Base-by-base conservation (phyloP, 2,329 filamentous ascomycete species). In the Talaromyces sp. region DNA sequence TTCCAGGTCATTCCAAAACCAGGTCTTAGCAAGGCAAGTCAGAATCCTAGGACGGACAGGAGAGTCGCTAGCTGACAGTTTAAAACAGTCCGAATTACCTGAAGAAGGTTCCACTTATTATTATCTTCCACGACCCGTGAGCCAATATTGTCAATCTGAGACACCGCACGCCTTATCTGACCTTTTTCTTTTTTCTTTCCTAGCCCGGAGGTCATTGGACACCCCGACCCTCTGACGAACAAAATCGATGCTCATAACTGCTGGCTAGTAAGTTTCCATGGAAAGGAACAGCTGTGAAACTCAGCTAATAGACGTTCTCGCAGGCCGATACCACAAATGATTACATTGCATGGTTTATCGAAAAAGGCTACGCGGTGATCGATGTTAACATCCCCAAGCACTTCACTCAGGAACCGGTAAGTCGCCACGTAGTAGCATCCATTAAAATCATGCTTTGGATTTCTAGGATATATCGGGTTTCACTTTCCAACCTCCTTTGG, bases 101-200 rank as follows among this genome's bases (percentile, higher is more conserved):
- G 52, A 75, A 82, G 32, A 81, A 83, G 16, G 83, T 82, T 51
- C 90, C 86, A 48, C 79, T 97, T 3, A 69, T 99, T 11, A 77
- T 99, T 10, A 88, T 97, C 43, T 87, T 99, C 51, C 94, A 99
- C 70, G 93, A 97, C 66, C 90, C 93, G 81, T 91, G 74, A 80
- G 87, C 80, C 9, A 13, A 3, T 29, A 10, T 4, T 37, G n/a
- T 11, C 4, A n/a, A 16, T 22, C 7, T 36, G 13, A 20, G 14
- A 27, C 14, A 35, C 14, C 24, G 6, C 17, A 17, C 17, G 17
- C 16, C 17, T 33, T 11, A 16, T 22, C 13, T n/a, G n/a, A n/a
- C n/a, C n/a, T 4, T 41, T 14, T 22, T 33, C 5, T 17, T 57
- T 41, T 10, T 48, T 10, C 27, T 37, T 5, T 24, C 57, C 40